phyloP scores from a whole-genome alignment of 169 alveolate genomes.

The Plasmodium knowlesi region DNA sequence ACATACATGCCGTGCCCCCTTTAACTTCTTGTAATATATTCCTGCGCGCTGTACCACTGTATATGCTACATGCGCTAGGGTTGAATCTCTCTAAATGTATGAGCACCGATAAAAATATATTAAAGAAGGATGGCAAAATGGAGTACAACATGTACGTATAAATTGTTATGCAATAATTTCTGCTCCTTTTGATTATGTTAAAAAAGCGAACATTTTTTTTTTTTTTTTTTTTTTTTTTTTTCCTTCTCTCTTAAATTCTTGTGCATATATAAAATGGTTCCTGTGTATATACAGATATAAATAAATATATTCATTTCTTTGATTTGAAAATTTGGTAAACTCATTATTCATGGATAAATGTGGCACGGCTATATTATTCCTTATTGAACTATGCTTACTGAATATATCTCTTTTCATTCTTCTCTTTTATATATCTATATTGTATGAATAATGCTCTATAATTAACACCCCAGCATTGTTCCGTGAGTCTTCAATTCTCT shows the following conservation, averaged over 20 bases:
- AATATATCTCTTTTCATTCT: slow-evolving; percentile 12
- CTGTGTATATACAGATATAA: background rate
- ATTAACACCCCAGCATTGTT: background rate
- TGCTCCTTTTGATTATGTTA: background rate
- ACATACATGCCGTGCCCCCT: slow-evolving; percentile 3
- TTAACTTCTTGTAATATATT: slow-evolving; percentile 27
- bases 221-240: background rate
- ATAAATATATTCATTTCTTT: background rate
- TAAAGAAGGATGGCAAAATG: slow-evolving; percentile 3
- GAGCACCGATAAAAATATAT: slow-evolving; percentile 18
- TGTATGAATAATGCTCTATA: background rate
- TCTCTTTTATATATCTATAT: background rate
- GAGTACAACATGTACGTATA: slow-evolving; percentile 1
- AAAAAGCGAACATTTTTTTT: slow-evolving; percentile 3
- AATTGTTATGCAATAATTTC: slow-evolving; percentile 12
- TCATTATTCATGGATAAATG: background rate
- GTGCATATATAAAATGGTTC: slow-evolving; percentile 1
- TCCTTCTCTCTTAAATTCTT: background rate
- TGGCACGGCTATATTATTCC: background rate
- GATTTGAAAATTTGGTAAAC: background rate
- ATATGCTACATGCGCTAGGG: slow-evolving; percentile 4
- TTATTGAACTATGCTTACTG: background rate
- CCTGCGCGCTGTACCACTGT: slow-evolving; percentile 10
- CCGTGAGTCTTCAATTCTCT: background rate
- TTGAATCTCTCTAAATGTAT: slow-evolving; percentile 7